Conservation (phyloP, 2,329 filamentous ascomycete genomes). For the Sclerotinia glacialis region DNA sequence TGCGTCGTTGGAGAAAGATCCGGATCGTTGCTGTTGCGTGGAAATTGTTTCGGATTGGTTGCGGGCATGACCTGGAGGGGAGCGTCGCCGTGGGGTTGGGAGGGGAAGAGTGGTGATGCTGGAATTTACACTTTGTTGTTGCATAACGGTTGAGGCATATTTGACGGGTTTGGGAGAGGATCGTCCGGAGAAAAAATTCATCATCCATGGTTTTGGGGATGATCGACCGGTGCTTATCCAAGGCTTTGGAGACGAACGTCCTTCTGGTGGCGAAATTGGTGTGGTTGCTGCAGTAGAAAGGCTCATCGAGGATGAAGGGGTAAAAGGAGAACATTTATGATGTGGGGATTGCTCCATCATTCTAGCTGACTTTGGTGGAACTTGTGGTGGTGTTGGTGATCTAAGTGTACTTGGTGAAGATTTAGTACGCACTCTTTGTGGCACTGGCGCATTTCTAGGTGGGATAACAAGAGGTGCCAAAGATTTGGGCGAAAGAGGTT, state of each 20-base stretch:
- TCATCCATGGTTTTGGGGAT: slow-evolving; percentile 33
- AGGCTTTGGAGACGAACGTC: slow-evolving; percentile 31
- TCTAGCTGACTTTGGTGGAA: slow-evolving; percentile 43
- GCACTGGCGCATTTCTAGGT: slow-evolving; percentile 23
- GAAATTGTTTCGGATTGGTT: slow-evolving; percentile 27
- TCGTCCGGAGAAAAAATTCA: slow-evolving; percentile 9
- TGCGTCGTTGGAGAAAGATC: slow-evolving; percentile 17
- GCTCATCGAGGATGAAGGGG: slow-evolving; percentile 34
- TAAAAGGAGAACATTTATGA: slow-evolving; percentile 43
- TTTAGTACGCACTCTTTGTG: slow-evolving; percentile 27
- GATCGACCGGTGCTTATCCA: slow-evolving; percentile 25
- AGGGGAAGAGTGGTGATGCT: slow-evolving; percentile 4
- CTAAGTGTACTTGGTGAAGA: slow-evolving; percentile 44
- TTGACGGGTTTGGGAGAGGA: slow-evolving; percentile 19
- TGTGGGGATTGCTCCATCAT: slow-evolving; percentile 46
- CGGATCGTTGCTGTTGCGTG: slow-evolving; percentile 15
- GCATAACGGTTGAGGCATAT: background rate
- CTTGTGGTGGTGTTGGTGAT: slow-evolving; percentile 44
- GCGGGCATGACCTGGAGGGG: slow-evolving; percentile 28
- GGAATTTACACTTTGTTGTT: background rate
- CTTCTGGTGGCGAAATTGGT: slow-evolving; percentile 24
- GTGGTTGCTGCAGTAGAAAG: slow-evolving; percentile 29
- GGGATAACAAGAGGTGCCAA: slow-evolving; percentile 59
- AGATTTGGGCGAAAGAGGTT: slow-evolving; percentile 52
- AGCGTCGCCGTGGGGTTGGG: slow-evolving; percentile 12